A percentile compares a stretch with the other conserved stretches of the same genome.
Conservation (phyloP, 257 asterid genomes). For the Lantana camara region DNA sequence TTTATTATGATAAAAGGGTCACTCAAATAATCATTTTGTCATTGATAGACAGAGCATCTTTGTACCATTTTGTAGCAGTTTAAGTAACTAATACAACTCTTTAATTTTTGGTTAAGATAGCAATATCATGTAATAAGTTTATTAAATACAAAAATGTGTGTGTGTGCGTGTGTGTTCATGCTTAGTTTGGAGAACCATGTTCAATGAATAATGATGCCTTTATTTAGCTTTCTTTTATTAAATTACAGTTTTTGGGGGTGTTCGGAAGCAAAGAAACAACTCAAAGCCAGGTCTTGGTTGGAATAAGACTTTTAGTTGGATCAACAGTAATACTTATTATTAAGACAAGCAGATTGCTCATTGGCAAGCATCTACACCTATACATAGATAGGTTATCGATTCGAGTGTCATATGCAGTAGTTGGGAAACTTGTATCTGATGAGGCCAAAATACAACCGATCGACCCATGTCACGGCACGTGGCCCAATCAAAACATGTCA, state of each 20-base stretch:
- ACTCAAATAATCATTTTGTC: background rate
- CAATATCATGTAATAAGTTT: background rate
- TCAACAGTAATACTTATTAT: constrained; percentile 97
- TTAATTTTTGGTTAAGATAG: background rate
- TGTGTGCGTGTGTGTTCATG: too few relatives aligned
- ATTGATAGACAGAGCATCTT: too few relatives aligned
- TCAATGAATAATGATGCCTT: background rate
- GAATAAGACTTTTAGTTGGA: constrained; percentile 95
- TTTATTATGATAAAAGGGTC: background rate
- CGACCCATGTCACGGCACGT: too few relatives aligned
- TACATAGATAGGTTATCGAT: too few relatives aligned
- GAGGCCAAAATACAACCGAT: too few relatives aligned
- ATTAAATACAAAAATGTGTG: background rate
- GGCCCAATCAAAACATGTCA: too few relatives aligned
- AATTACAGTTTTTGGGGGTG: constrained; percentile 79
- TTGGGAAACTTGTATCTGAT: too few relatives aligned
- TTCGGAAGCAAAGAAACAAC: constrained; percentile 76
- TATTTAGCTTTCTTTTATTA: background rate
- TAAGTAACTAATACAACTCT: too few relatives aligned
- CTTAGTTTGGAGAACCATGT: background rate
- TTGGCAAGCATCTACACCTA: too few relatives aligned
- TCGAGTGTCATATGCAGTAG: too few relatives aligned
- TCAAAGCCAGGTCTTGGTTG: constrained; percentile 93
- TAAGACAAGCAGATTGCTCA: too few relatives aligned
- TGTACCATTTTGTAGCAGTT: background rate